A percentile compares a stretch with the other conserved stretches of the same genome.
Evolutionary conservation across 1,284 basidiomycete species (phyloP).

Genomic region (Malassezia slooffiae): DNA sequence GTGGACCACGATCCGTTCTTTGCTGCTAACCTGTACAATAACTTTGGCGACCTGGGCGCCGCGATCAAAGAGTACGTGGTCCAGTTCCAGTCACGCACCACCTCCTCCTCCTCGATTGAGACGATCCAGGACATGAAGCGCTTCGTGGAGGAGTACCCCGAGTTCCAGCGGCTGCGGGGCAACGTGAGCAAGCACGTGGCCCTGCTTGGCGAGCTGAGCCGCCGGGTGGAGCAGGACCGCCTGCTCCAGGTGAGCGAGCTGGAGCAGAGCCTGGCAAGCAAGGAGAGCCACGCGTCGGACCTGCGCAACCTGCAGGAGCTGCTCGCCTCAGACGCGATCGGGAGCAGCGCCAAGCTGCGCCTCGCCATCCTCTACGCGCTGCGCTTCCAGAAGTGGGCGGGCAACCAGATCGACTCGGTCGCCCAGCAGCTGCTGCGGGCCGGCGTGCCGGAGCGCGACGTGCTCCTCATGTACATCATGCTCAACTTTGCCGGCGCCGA

Average conservation of each 20-base stretch:
- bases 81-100: constrained; percentile 71
- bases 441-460: constrained; percentile 57
- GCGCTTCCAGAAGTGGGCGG: constrained; percentile 84
- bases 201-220: constrained; percentile 85
- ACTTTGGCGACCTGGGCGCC: constrained; percentile 92
- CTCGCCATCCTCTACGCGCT: constrained; percentile 89
- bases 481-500: constrained; percentile 89
- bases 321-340: constrained; percentile 55
- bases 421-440: constrained; percentile 71
- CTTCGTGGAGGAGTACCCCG: constrained; percentile 97
- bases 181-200: constrained; percentile 98
- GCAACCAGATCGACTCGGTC: constrained; percentile 68
- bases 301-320: constrained; percentile 51
- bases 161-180: constrained; percentile 87
- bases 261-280: constrained; percentile 89
- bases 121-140: constrained; percentile 66
- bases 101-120: constrained; percentile 73
- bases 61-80: constrained; percentile 86
- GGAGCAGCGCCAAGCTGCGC: constrained; percentile 72
- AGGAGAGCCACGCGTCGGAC: constrained; percentile 68
- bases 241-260: constrained; percentile 76
- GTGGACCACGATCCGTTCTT: constrained; percentile 89
- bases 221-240: constrained; percentile 70
- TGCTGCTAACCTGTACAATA: constrained; percentile 76
- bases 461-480: constrained; percentile 73